Evolutionary conservation across 1,284 basidiomycete genomes (phyloP), one percentile per base, ranked within the genome.

Genomic region (Microbotryum intermedium): DNA sequence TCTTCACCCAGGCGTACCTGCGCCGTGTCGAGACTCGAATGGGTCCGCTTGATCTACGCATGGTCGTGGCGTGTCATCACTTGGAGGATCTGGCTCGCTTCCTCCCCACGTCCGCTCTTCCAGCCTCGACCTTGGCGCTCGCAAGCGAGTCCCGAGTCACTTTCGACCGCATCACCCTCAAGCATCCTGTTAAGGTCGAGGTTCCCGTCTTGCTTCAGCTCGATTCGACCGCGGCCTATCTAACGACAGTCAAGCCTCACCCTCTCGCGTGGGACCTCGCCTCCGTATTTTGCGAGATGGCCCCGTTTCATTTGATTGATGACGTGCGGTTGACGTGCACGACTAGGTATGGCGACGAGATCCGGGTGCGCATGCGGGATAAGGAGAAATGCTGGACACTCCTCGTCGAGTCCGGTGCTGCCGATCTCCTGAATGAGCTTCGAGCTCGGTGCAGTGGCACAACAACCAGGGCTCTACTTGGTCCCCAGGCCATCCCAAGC

Each of bases 301-400:
- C 69, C 18, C 73, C 74, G 51, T 70, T 70, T 16, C 89, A 87
- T 71, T 86, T 90, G 60, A 76, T 57, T 16, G 50, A 57, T 21
- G 56, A 57, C 28, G 34, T 57, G 13, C 48, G 56, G 20, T 47
- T 29, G 53, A 13, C 46, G 26, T n/a, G 25, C 28, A 18, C 42
- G 21, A 50, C 51, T 18, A 44, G 56, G 29, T 49, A 51, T 13
- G 56, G 56, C 49, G 48, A 51, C 49, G 29, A 42, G 16, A 51
- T 51, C 13, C 25, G 51, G 43, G 26, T 89, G 34, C 88, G 86
- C 68, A 78, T 90, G 34, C 34, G 34, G 10, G 34, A 39, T 39
- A 11, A 16, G 34, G 34, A 39, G 13, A 39, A 39, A 16, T 39
- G 13, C 4, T 39, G 34, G 34, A 39, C 34, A 16, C 34, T 39